A percentile compares a stretch with the other conserved stretches of the same genome.
Evolutionary conservation across 2,329 filamentous ascomycete species (phyloP).

Genomic region (Aspergillus sp.): DNA sequence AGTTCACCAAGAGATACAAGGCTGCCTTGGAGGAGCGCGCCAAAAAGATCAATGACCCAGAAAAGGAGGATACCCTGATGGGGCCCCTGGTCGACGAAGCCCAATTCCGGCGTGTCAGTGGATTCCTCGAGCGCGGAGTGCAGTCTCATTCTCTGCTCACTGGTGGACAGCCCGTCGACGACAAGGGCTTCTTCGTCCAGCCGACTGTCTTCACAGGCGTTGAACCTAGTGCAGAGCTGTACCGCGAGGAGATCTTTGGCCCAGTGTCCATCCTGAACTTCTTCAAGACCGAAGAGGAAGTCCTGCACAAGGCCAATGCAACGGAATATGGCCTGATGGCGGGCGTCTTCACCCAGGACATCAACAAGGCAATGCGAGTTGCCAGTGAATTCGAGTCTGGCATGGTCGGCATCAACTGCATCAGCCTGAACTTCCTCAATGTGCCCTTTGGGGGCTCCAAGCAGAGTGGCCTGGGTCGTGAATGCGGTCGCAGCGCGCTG

Average conservation of each 20-base stretch:
- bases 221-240: neutral
- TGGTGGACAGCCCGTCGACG: neutral
- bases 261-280: conserved; percentile 9
- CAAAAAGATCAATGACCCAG: neutral
- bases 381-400: conserved; percentile 11
- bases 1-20: conserved; percentile 1
- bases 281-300: conserved; percentile 15
- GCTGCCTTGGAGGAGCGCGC: neutral
- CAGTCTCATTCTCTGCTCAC: neutral
- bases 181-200: conserved; percentile 7
- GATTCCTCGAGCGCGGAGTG: neutral
- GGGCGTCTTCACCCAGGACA: conserved; percentile 14
- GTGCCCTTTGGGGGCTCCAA: conserved; percentile 14
- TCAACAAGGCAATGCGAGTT: conserved; percentile 10
- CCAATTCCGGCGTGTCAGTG: neutral
- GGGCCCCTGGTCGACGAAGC: neutral
- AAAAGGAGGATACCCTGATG: neutral
- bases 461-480: conserved; percentile 9
- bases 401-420: conserved; percentile 13
- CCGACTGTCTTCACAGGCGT: neutral
- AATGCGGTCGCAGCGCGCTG: conserved; percentile 2
- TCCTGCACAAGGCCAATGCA: conserved; percentile 10
- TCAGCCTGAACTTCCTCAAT: conserved; percentile 1
- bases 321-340: conserved; percentile 14
- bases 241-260: conserved; percentile 6